Percentiles rank a stretch among this genome's conserved stretches.
Evolutionary conservation across 2,329 filamentous ascomycete genomes (phyloP).

Genomic region (Neospermospora avenae): DNA sequence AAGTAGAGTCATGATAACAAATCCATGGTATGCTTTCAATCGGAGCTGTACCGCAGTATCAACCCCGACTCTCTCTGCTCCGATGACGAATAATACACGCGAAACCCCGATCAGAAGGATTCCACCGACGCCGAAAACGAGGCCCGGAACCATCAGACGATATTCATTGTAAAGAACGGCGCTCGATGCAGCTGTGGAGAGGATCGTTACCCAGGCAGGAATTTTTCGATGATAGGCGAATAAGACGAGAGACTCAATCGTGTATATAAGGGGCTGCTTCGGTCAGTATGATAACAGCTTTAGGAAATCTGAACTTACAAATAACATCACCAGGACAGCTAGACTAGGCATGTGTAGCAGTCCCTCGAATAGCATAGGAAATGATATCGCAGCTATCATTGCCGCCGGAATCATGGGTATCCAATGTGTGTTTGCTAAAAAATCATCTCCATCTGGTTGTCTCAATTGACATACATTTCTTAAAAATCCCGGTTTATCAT

Average conservation of each 20-base stretch:
- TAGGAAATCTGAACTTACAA: conserved; percentile 22
- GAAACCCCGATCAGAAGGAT: conserved; percentile 24
- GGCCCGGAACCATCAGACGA: conserved; percentile 30
- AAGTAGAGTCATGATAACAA: conserved; percentile 25
- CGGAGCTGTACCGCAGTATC: conserved; percentile 10
- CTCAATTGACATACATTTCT: conserved; percentile 13
- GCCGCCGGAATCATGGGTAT: conserved; percentile 23
- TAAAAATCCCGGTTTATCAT: neutral
- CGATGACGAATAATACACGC: conserved; percentile 23
- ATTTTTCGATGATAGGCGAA: conserved; percentile 16
- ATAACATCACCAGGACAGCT: conserved; percentile 30
- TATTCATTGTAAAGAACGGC: conserved; percentile 29
- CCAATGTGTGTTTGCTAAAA: conserved; percentile 15
- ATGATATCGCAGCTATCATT: conserved; percentile 22
- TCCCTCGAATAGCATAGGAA: conserved; percentile 28
- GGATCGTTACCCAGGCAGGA: conserved; percentile 20
- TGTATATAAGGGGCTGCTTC: conserved; percentile 26
- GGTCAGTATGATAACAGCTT: conserved; percentile 4
- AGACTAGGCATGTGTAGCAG: conserved; percentile 30
- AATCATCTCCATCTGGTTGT: conserved; percentile 9
- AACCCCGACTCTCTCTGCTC: conserved; percentile 15
- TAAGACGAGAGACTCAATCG: conserved; percentile 23
- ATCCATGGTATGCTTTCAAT: conserved; percentile 22
- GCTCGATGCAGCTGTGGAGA: conserved; percentile 12
- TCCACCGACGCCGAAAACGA: conserved; percentile 22